phyloP scores from a whole-genome alignment of 495 filamentous ascomycete genomes.

The Chaetomidium leptoderma region DNA sequence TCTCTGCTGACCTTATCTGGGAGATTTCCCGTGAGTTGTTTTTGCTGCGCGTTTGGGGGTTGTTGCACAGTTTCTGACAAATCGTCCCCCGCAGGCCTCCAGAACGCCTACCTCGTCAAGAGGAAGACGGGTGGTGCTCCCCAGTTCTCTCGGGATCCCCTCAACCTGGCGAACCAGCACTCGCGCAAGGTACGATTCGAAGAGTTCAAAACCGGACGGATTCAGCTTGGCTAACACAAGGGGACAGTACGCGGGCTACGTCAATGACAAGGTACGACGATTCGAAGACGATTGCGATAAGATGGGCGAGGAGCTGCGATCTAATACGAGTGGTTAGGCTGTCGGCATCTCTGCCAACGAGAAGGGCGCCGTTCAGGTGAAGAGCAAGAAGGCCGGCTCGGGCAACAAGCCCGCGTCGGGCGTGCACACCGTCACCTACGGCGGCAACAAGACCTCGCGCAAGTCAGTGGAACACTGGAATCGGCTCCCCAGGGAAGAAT shows the following conservation, averaged over 20 bases:
- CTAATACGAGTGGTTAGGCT: constrained; percentile 54
- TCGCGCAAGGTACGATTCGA: constrained; percentile 70
- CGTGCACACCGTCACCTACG: constrained; percentile 60
- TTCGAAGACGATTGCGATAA: background rate
- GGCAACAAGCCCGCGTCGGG: constrained; percentile 66
- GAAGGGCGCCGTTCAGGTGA: constrained; percentile 68
- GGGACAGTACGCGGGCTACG: constrained; percentile 75
- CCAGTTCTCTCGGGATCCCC: constrained; percentile 87
- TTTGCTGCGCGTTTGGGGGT: background rate
- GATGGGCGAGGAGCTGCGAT: constrained; percentile 8
- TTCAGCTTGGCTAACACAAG: constrained; percentile 30
- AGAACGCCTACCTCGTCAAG: constrained; percentile 87
- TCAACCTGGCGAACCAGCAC: constrained; percentile 88
- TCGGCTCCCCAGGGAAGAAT: constrained; percentile 1
- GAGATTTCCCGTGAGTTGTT: constrained; percentile 72
- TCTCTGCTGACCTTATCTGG: constrained; percentile 88
- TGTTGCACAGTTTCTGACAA: constrained; percentile 6
- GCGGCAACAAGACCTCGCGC: constrained; percentile 62
- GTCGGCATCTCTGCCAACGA: constrained; percentile 65
- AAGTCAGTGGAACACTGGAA: constrained; percentile 77
- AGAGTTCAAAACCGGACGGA: background rate
- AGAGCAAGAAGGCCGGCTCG: constrained; percentile 76
- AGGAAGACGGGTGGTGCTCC: constrained; percentile 68
- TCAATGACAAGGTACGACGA: constrained; percentile 80
- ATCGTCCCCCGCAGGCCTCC: constrained; percentile 52